Base-by-base conservation (phyloP, 2,329 filamentous ascomycete species). In the Penicillium oxalicum region DNA sequence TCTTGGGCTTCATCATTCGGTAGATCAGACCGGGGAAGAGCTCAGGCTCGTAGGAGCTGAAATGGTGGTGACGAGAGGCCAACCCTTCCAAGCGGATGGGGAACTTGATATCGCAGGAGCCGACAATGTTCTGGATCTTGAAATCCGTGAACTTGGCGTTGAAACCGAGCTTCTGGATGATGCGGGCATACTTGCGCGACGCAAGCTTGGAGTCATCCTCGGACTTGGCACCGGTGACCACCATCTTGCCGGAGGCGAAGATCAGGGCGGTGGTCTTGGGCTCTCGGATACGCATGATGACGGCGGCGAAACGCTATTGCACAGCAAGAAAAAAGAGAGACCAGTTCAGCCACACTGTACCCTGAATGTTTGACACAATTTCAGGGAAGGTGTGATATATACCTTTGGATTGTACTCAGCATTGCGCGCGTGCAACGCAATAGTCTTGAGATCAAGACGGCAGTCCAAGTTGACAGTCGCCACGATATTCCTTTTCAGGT, bases 1-100 rank as follows among this genome's bases (percentile, higher is more conserved):
- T 95, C 83, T 97, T 97, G 18, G 93, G 93, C 79, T 97, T 97
- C 79, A 97, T 96, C 93, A 98, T 98, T 70, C 93, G 90, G 76
- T 98, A 98, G 75, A 98, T 98, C 45, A 98, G 84, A 82, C 93
- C 93, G 65, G 93, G 93, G 81, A 97, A 98, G 70, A 98, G 73
- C 70, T 98, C 93, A 59, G 93, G 93, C 73, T 98, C 93, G 73
- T 98, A 98, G 49, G 91, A 96, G 74, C 88, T 94, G 83, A 97
- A 98, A 76, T 95, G 95, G 79, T 97, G 91, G 80, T 98, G 93
- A 74, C 91, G 89, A 60, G 87, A 93, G 12, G 93, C 93, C 68
- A 98, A 77, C 74, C 93, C 93, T 71, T 97, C 93, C 50, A 98
- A 80, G 59, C 93, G 89, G 62, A 98, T 96, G 46, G 93, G 93